phyloP scores from a whole-genome alignment of 352 stramenopile species.

The Pythium aquatile region DNA sequence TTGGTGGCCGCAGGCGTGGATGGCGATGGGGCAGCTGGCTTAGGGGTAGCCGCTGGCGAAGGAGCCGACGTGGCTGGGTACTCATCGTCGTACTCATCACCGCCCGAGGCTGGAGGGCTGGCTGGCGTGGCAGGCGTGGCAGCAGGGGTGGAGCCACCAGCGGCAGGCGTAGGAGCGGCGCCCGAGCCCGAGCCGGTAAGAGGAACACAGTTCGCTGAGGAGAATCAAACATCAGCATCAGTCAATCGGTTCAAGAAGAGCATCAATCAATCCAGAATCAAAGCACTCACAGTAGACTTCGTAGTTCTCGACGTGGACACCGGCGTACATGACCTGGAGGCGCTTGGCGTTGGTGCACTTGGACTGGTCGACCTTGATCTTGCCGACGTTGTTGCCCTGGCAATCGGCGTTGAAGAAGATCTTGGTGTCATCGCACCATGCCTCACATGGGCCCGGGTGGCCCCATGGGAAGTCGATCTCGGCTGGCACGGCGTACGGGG shows the following conservation, averaged over 20 bases:
- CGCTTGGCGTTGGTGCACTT: constrained; percentile 18
- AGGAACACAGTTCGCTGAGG: constrained; percentile 15
- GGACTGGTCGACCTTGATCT: constrained; percentile 12
- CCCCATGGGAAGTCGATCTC: constrained; percentile 20
- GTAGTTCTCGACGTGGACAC: constrained; percentile 18
- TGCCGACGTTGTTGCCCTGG: constrained; percentile 19
- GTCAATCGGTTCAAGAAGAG: background rate
- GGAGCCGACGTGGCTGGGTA: background rate
- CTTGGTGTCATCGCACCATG: constrained; percentile 22
- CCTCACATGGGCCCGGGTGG: constrained; percentile 25
- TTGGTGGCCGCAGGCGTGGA: constrained; percentile 4
- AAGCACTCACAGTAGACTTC: constrained; percentile 16
- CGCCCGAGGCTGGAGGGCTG: background rate
- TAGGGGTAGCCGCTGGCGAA: background rate
- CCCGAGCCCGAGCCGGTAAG: constrained; percentile 10
- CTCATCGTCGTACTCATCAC: background rate
- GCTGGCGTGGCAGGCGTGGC: background rate
- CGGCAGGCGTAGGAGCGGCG: background rate
- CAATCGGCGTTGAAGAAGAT: constrained; percentile 18
- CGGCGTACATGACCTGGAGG: constrained; percentile 20
- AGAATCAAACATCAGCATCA: background rate
- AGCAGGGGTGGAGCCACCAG: background rate
- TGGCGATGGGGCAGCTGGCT: background rate
- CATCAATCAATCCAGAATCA: background rate
- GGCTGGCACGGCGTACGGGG: background rate